Base-by-base conservation (phyloP, 139 green algal species). In the Micromonas commoda region DNA sequence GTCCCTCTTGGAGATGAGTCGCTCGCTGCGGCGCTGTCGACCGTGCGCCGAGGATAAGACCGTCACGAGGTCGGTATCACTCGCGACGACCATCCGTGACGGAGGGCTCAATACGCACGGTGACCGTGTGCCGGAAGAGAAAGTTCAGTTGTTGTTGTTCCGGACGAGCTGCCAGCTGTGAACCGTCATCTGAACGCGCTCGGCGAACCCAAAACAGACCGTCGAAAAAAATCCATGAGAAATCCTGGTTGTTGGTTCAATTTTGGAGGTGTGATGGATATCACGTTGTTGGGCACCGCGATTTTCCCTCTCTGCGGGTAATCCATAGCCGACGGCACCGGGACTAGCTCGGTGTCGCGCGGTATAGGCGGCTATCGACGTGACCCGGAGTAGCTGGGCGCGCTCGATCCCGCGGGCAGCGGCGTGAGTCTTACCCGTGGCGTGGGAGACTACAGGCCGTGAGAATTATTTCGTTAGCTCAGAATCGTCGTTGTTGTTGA, bases 41-140 rank as follows among this genome's bases (percentile, higher is more conserved):
- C 66, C 66, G 29, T 73, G 66, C 33, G 29, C 23, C 21, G 20
- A 29, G 28, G 33, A 60, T 19, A 73, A 13, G 63, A 70, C 63
- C 28, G 28, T 70, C 63, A 70, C 63, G 63, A 35, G 28, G 63
- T 35, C 29, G 63, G 63, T 70, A 57, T 57, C 45, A 57, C 45
- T 57, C 45, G 45, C 16, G 45, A 57, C 16, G 45, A 57, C 45
- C 45, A 57, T 57, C 9, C 45, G 45, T 9, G 16, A 57, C 9
- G 45, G 45, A 23, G 9, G 9, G 45, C 9, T 57, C 45, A 23
- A 57, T 57, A 9, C 45, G 45, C 9, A 23, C 45, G n/a, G n/a
- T n/a, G n/a, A n/a, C n/a, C n/a, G n/a, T 57, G 16, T 57, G 9
- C 45, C 9, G 16, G 45, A 57, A 57, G 9, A 57, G 45, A 57